Evolutionary conservation across 768 basidiomycete genomes (phyloP).

Genomic region (Amanita rubescens): DNA sequence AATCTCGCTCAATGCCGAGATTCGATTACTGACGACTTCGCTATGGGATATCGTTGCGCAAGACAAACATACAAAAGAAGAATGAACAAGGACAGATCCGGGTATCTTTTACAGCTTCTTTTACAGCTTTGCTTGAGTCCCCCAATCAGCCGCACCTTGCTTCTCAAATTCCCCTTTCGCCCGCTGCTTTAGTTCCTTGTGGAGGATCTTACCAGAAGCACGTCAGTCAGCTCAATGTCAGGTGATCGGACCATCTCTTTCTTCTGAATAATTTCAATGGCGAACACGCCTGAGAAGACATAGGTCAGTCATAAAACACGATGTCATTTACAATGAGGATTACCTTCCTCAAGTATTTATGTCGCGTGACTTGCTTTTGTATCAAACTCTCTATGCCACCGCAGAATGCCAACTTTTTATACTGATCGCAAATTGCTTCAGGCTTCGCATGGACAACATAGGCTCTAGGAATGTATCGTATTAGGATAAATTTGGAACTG

Average conservation of each 20-base stretch:
- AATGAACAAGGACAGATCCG: no score
- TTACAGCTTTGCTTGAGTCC: no score
- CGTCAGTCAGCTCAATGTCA: background rate
- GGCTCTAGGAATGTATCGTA: conserved; percentile 35
- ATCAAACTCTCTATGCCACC: conserved; percentile 57
- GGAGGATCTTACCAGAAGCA: conserved; percentile 79
- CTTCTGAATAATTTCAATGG: conserved; percentile 61
- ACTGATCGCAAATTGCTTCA: conserved; percentile 23
- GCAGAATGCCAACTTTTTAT: conserved; percentile 37
- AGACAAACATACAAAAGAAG: no score
- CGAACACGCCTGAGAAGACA: conserved; percentile 47
- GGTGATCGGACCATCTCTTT: conserved; percentile 22
- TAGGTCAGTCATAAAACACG: background rate
- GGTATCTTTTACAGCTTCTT: no score
- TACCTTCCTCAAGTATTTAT: conserved; percentile 77
- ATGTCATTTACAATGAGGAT: conserved; percentile 6
- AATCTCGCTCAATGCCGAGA: no score
- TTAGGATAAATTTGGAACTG: background rate
- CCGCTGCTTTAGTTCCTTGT: conserved; percentile 63
- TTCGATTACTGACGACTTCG: no score
- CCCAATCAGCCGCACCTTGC: background rate
- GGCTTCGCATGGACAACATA: conserved; percentile 51
- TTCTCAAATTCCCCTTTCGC: conserved; percentile 44
- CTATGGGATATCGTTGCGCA: no score
- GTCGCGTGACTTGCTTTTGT: conserved; percentile 53